These are phyloP conservation scores for Ordospora pajunii DNA, from an alignment of 371 early-diverging fungal genomes.

Conservation along the genomic window DNA sequence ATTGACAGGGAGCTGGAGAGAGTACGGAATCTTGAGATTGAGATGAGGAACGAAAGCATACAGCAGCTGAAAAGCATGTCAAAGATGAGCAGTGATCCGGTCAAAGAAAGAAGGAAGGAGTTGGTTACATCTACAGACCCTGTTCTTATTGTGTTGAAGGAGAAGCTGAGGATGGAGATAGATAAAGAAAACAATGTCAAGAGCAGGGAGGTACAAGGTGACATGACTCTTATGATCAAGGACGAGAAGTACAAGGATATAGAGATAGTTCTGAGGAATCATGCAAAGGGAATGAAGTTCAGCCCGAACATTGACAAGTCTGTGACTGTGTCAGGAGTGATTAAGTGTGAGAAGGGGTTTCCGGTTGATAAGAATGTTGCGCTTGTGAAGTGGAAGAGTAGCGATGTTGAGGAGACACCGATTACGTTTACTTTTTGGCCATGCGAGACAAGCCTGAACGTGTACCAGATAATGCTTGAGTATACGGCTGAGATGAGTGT, in stretches of 20 bases:
- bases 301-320: constrained; percentile 54
- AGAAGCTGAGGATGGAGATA: constrained; percentile 48
- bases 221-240: constrained; percentile 50
- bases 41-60: constrained; percentile 14
- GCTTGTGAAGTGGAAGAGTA: constrained; percentile 53
- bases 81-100: neutral
- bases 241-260: constrained; percentile 37
- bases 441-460: constrained; percentile 34
- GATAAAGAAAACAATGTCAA: constrained; percentile 53
- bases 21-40: constrained; percentile 12
- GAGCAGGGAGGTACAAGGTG: constrained; percentile 36
- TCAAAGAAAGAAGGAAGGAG: neutral
- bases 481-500: constrained; percentile 33
- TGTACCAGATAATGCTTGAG: constrained; percentile 35
- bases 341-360: constrained; percentile 46
- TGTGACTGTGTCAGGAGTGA: constrained; percentile 5
- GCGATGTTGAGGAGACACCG: constrained; percentile 20
- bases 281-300: constrained; percentile 30
- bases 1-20: constrained; percentile 11
- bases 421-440: constrained; percentile 52
- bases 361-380: constrained; percentile 54
- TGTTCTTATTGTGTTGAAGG: constrained; percentile 46
- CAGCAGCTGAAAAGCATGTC: neutral
- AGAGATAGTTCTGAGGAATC: constrained; percentile 26
- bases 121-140: constrained; percentile 16